Conservation (phyloP, 495 filamentous ascomycete species). For the Niebla homalea region DNA sequence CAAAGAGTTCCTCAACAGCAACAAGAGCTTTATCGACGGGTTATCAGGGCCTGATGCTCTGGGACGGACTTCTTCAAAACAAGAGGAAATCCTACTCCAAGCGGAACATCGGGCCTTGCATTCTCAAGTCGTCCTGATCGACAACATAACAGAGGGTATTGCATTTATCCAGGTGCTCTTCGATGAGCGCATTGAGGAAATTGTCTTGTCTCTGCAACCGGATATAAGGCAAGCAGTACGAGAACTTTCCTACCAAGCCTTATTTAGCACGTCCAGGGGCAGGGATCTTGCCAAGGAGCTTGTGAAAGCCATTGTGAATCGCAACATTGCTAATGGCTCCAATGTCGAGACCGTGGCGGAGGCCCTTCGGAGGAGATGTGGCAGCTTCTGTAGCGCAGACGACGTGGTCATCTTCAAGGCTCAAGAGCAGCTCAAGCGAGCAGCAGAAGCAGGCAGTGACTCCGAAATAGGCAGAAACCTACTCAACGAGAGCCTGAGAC, state of each 20-base stretch:
- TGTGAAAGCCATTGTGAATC: conserved; percentile 95
- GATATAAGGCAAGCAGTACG: conserved; percentile 51
- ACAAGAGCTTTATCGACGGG: conserved; percentile 84
- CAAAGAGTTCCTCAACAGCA: conserved; percentile 65
- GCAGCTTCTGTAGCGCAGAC: conserved; percentile 90
- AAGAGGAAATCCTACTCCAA: conserved; percentile 81
- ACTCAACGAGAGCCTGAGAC: conserved; percentile 72
- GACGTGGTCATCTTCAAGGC: conserved; percentile 98
- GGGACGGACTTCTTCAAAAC: conserved; percentile 53
- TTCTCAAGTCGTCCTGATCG: conserved; percentile 67
- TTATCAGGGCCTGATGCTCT: conserved; percentile 75
- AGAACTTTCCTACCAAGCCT: conserved; percentile 67
- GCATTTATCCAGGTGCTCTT: conserved; percentile 89
- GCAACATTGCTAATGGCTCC: conserved; percentile 86
- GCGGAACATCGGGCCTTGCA: conserved; percentile 87
- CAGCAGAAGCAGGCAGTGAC: conserved; percentile 61
- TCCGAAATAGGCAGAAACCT: conserved; percentile 65
- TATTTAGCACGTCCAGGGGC: conserved; percentile 67
- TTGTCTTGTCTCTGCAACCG: conserved; percentile 65
- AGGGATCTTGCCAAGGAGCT: conserved; percentile 90
- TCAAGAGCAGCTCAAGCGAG: conserved; percentile 81
- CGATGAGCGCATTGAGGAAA: conserved; percentile 81
- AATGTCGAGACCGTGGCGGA: conserved; percentile 97
- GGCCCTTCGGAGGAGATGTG: conserved; percentile 76
- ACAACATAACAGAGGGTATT: conserved; percentile 84